Base-by-base conservation (phyloP, 1,139 yeast genomes). In the Candida freyschussii region DNA sequence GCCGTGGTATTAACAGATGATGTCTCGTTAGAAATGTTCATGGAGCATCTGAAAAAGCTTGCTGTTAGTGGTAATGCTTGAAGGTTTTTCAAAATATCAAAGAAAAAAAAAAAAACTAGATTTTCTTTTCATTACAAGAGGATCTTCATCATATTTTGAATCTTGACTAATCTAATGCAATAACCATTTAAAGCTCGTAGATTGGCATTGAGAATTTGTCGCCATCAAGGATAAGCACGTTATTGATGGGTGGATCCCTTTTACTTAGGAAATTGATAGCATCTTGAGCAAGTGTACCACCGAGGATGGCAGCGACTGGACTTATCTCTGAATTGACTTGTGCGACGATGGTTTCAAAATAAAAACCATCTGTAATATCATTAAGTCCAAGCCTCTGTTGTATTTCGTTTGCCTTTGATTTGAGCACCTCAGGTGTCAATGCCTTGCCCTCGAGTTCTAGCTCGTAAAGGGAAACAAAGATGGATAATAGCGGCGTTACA, bases 1-100 rank as follows among this genome's bases (percentile, higher is more conserved):
- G 87, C 94, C 13, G 86, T 86, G 49, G 96, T 89, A 28, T 76
- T 89, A 56, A 89, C 97, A 20, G 97, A 89, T 62, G 97, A 89
- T 65, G 96, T 87, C 27, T 78, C 91, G 30, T 70, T 87, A 57
- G 95, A 87, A 65, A 86, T 84, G 24, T 87, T 87, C 57, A 87
- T 87, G 93, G 74, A 80, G 38, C 95, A 86, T 62, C 73, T 87
- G 55, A 89, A 84, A 56, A 83, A 83, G 59, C 71, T 85, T 48
- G 89, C 85, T 37, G 93, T 83, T 29, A 58, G 65, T 41, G 69
- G 70, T 34, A 66, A 58, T 41, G 55, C 50, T 33, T 52, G 26
- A 39, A 22, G n/a, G n/a, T n/a, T n/a, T n/a, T n/a, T n/a, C n/a
- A n/a, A n/a, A n/a, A n/a, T n/a, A n/a, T 7, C 16, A 17, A 9